Evolutionary conservation across 306 rosid genomes (phyloP).

Genomic region (Macrotyloma uniflorum): DNA sequence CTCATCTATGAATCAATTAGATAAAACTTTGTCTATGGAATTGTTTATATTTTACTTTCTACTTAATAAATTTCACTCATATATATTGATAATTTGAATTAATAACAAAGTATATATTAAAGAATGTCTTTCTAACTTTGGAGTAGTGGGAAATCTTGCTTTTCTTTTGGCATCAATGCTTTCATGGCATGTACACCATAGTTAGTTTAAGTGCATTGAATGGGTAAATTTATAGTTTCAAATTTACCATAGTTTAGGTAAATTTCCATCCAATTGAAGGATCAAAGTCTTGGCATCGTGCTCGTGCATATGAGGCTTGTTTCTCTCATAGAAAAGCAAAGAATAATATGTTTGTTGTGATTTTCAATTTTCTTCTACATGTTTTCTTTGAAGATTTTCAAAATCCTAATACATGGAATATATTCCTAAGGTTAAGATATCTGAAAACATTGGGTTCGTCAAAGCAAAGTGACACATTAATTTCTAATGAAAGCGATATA

Average conservation of each 20-base stretch:
- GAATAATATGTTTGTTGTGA: slow-evolving; percentile 36
- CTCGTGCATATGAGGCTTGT: slow-evolving; percentile 16
- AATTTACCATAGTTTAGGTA: neutral
- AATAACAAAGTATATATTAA: neutral
- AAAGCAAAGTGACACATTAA: neutral
- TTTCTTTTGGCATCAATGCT: slow-evolving; percentile 16
- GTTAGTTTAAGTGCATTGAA: neutral
- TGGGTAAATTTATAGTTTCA: neutral
- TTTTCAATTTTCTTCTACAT: slow-evolving; percentile 34
- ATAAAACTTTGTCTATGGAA: neutral
- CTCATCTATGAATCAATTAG: neutral
- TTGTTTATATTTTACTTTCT: neutral
- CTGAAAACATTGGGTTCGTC: neutral
- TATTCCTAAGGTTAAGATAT: slow-evolving; percentile 22
- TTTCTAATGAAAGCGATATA: slow-evolving; percentile 2
- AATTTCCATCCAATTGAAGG: neutral
- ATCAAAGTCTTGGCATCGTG: no score
- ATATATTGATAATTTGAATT: neutral
- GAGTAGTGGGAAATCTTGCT: neutral
- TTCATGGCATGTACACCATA: neutral
- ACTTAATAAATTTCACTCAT: neutral
- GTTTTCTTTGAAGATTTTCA: slow-evolving; percentile 9
- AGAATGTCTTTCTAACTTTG: neutral
- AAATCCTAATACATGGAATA: neutral
- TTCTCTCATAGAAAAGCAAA: slow-evolving; percentile 43